phyloP scores from a whole-genome alignment of 2,329 filamentous ascomycete genomes.

The Aspergillus tanneri region DNA sequence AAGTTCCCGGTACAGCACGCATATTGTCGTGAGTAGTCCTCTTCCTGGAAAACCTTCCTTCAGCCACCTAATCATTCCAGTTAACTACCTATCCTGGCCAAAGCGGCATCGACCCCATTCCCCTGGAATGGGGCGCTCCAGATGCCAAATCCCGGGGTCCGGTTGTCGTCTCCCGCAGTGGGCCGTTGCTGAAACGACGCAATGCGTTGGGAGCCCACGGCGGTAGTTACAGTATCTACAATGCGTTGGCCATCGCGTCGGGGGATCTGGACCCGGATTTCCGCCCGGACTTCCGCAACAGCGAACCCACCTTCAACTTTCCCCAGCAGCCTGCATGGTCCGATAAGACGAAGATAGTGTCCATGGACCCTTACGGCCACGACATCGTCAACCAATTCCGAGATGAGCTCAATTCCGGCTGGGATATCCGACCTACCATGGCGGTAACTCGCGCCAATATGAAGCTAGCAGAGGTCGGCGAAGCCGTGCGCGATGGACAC shows the following conservation, averaged over 20 bases:
- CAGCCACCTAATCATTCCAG: conserved; percentile 15
- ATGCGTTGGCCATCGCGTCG: conserved; percentile 86
- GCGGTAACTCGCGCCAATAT: conserved; percentile 91
- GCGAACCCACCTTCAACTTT: conserved; percentile 85
- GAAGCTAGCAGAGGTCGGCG: conserved; percentile 92
- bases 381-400: conserved; percentile 78
- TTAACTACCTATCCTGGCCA: conserved; percentile 88
- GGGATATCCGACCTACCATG: conserved; percentile 83
- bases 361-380: conserved; percentile 95
- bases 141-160: conserved; percentile 77
- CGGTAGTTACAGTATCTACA: conserved; percentile 94
- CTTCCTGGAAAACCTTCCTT: background rate
- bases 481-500: conserved; percentile 77
- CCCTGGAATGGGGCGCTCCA: conserved; percentile 80
- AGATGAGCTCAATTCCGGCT: conserved; percentile 67
- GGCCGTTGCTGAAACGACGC: conserved; percentile 33
- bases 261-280: conserved; percentile 84
- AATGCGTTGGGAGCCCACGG: conserved; percentile 70
- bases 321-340: conserved; percentile 88
- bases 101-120: conserved; percentile 87
- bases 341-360: conserved; percentile 89
- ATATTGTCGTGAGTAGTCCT: conserved; percentile 34
- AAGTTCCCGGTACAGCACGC: conserved; percentile 32
- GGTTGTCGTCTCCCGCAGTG: conserved; percentile 67
- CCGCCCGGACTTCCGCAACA: conserved; percentile 76